Evolutionary conservation across 1,284 basidiomycete species (phyloP), one percentile per base, ranked within the genome.

Genomic region (Ganoderma sp.): DNA sequence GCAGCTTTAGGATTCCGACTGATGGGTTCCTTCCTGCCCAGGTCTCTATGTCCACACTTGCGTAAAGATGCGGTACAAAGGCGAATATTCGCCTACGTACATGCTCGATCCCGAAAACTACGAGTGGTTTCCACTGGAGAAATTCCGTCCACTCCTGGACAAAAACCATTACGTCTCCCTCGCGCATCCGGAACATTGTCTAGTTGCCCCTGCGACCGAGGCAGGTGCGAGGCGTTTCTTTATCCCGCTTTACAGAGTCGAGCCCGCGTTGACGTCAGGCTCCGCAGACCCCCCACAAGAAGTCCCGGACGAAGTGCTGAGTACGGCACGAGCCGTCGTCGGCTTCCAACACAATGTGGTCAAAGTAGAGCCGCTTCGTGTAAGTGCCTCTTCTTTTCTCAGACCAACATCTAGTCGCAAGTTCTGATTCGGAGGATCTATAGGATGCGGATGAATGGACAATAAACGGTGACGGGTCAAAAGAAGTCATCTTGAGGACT

Each of bases 1-100:
- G 12, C 39, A 6, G 19, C n/a, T 37, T 2, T 19, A 8, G 19
- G 10, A 34, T 19, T n/a, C 19, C 9, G 17, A 41, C 14, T 59
- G 39, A 60, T 14, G 22, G 37, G 8, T 2, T 14, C 32, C 22
- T 63, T 17, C 32, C 69, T 61, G 34, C 6, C 19, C 71, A 97
- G 96, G 96, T 3, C 98, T 90, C 79, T 98, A 98, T 79, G 92
- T 98, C 63, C 88, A 97, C 73, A 90, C 91, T 0, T 99, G 97
- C 75, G 88, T 84, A 65, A 99, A 99, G 81, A 99, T 99, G 98
- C 85, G 86, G 68, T 99, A 99, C 82, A 99, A 99, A 79, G 96
- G 90, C 32, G 94, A 97, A 65, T 99, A 97, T 73, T 78, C 83
- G 0, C 97, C 98, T 0, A 96, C 95, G 5, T 94, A 88, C 75